Evolutionary conservation across 2,329 filamentous ascomycete genomes (phyloP).

Genomic region (Elsinoe ampelina): DNA sequence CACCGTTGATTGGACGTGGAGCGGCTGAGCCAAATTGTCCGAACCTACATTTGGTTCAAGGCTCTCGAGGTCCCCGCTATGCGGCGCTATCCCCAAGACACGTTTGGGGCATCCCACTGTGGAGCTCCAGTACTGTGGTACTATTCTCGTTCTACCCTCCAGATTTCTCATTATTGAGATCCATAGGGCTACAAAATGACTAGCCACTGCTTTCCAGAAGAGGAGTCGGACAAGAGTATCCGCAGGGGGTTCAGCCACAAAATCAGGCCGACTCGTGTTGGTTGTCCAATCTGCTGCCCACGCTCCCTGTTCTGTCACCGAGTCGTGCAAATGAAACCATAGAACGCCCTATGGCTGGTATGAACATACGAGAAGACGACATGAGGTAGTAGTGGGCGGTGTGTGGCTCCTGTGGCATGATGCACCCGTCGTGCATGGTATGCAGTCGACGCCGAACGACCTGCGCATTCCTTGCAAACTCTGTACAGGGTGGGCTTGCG

Average conservation of each 20-base stretch:
- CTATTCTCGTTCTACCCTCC: slow-evolving; percentile 1
- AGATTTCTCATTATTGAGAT: neutral
- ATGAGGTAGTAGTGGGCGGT: neutral
- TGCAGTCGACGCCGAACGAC: neutral
- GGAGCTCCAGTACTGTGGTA: slow-evolving; percentile 2
- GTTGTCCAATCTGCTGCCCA: neutral
- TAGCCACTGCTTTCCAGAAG: neutral
- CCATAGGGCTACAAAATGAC: neutral
- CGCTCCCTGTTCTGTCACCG: neutral
- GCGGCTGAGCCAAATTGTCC: neutral
- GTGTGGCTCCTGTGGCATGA: neutral
- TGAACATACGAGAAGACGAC: neutral
- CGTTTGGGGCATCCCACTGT: neutral
- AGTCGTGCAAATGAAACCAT: slow-evolving; percentile 7
- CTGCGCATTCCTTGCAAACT: neutral
- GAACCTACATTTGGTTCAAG: slow-evolving; percentile 5
- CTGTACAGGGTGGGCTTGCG: neutral
- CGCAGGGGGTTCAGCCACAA: neutral
- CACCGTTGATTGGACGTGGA: slow-evolving; percentile 6
- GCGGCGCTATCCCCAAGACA: neutral
- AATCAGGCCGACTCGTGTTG: slow-evolving; percentile 9
- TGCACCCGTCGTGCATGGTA: neutral
- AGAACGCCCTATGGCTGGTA: neutral
- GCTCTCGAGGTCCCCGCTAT: neutral
- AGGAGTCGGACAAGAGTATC: neutral